Percentiles rank a stretch among this genome's conserved stretches.
These are phyloP conservation scores for Chrysopogon serrulatus DNA, from an alignment of 176 grass and related monocot species.

Conservation along the genomic window DNA sequence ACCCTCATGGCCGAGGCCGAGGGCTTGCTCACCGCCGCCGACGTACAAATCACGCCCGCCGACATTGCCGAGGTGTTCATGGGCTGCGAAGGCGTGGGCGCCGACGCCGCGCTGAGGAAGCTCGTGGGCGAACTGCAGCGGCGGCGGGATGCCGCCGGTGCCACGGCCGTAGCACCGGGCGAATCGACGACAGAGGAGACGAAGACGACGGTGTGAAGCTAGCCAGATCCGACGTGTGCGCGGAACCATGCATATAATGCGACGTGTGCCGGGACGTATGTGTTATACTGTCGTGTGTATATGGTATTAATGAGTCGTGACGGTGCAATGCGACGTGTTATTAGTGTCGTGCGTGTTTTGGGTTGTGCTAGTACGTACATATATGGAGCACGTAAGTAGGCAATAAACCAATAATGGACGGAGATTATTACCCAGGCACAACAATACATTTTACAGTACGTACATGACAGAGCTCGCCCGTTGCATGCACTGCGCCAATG, in stretches of 20 bases:
- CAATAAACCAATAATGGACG: not conserved
- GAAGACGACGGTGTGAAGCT: not conserved
- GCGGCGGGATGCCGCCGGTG: constrained; percentile 6
- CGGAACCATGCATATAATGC: not conserved
- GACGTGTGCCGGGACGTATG: not conserved
- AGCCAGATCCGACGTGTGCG: not conserved
- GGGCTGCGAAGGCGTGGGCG: constrained; percentile 46
- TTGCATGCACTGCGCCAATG: not conserved
- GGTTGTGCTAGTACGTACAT: not conserved
- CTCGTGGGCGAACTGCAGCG: constrained; percentile 34
- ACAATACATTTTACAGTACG: not conserved
- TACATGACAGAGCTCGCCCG: not conserved
- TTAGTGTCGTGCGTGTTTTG: too few species aligned
- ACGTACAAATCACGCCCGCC: constrained; percentile 57
- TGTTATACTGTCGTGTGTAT: not conserved
- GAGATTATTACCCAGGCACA: not conserved
- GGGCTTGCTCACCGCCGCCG: constrained; percentile 16
- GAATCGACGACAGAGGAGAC: not conserved
- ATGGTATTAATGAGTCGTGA: too few species aligned
- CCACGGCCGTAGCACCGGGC: not conserved
- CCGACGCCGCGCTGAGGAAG: constrained; percentile 28
- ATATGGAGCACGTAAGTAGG: not conserved
- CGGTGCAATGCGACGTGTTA: too few species aligned
- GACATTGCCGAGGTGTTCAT: constrained; percentile 76
- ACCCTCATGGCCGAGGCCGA: constrained; percentile 47